Evolutionary conservation across 805 yeast genomes (phyloP), one percentile per base, ranked within the genome.

Genomic region (Saccharomyces cerevisiae): DNA sequence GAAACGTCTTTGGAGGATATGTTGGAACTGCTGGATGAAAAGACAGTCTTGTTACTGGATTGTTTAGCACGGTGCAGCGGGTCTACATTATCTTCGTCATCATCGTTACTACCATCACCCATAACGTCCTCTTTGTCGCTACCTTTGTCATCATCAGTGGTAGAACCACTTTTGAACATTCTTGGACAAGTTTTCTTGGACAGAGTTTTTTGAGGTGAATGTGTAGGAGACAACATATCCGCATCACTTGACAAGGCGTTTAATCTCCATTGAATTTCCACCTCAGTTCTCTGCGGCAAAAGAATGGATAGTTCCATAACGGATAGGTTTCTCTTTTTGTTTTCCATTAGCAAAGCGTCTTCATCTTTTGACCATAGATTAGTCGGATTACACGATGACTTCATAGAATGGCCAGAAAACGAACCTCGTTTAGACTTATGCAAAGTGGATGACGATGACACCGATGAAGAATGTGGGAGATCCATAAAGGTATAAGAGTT

Each of bases 281-380:
- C 75, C 65, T 86, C 90, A 0, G 94, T 76, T 58, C 89, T 79
- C 54, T 78, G 79, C 14, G 94, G 92, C 47, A 89, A 73, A 51
- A 89, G 70, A 32, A 89, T 83, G 14, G 85, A 78, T 41, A 89
- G 72, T 69, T 89, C 96, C 17, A 84, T 85, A 62, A 85, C 76
- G 32, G 85, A 79, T 46, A 89, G 70, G 53, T 84, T 85, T 59
- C 82, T 72, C 9, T 80, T 70, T 51, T 86, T 73, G 55, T 79
- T 75, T 49, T 78, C 77, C 47, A 81, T 61, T 41, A 89, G 67
- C 36, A 81, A 66, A 57, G 83, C 86, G 69, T 89, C 96, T 68
- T 89, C 96, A 51, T 87, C 94, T 61, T 53, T 51, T 0, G 79
- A 62, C 84, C 84, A 80, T 26, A 43, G 13, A 29, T 8, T 29